Evolutionary conservation across 2,329 filamentous ascomycete species (phyloP), one percentile per base, ranked within the genome.

Genomic region (Botryotinia convoluta): DNA sequence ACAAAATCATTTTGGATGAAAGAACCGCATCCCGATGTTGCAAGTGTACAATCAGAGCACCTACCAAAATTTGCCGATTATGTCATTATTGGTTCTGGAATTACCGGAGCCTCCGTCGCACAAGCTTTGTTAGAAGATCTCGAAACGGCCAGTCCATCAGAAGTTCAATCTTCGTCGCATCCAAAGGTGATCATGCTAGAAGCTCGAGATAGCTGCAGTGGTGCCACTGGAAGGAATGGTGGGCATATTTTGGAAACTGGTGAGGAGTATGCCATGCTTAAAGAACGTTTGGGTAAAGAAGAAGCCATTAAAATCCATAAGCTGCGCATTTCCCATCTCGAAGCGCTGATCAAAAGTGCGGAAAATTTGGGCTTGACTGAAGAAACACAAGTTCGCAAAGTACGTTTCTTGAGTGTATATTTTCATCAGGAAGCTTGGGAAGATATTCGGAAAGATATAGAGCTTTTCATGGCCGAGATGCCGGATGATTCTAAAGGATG

Each of bases 121-220:
- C 75, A 76, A 42, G 68, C 77, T 60, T 65, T 84, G 3, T 73
- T 82, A 18, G 68, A 70, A 9, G 39, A 37, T 26, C 39, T 61
- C 16, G 37, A 12, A 20, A 35, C 32, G 48, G 3, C 48, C n/a
- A 42, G 26, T 39, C 6, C 35, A 26, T 68, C 48, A 61, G 20
- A n/a, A 35, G 80, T 78, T 4, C 42, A 73, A 6, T 20, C 87
- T 87, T 84, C 81, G 84, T 0, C 75, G 84, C 39, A 82, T 85
- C 83, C 85, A 74, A 84, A 81, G 20, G 87, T 94, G 18, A 84
- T 94, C 7, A 86, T 94, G 83, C 85, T 95, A 6, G 92, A 95
- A 82, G 92, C 92, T 20, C 86, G 92, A 77, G 92, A 94, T 83
- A 91, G 90, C 4, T 94, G 92, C 79, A 94, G 88, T 87, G 92